Conservation (phyloP, 2,329 filamentous ascomycete species). For the Pyricularia grisea region DNA sequence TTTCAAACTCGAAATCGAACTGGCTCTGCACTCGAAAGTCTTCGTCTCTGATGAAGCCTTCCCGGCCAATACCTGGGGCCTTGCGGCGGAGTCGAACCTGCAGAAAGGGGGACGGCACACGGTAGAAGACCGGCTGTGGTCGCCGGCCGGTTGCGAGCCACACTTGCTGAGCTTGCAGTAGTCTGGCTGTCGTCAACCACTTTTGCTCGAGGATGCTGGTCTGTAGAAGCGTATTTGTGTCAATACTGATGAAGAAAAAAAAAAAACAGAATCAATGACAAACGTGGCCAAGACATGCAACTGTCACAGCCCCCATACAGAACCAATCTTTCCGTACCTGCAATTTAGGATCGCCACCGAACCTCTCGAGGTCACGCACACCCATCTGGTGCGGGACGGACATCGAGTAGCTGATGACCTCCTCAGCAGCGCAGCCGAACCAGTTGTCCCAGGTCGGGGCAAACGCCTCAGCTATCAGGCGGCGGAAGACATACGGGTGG, state of each 20-base stretch:
- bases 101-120: not conserved
- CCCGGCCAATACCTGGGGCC: not conserved
- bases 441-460: slow-evolving; percentile 27
- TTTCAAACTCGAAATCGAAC: not conserved
- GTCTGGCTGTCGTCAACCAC: slow-evolving; percentile 9
- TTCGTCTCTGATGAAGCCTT: not conserved
- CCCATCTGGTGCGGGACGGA: not conserved
- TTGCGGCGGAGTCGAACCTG: not conserved
- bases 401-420: slow-evolving; percentile 8
- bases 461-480: slow-evolving; percentile 27
- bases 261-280: no score
- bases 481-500: slow-evolving; percentile 18
- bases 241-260: not conserved
- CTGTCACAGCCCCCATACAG: no score
- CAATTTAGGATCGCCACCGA: slow-evolving; percentile 28
- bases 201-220: slow-evolving; percentile 6
- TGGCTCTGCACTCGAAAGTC: slow-evolving; percentile 2
- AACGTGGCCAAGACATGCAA: no score
- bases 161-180: slow-evolving; percentile 11
- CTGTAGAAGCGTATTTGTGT: not conserved
- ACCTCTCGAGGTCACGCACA: slow-evolving; percentile 7
- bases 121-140: not conserved
- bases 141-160: slow-evolving; percentile 4
- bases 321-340: slow-evolving; percentile 24
- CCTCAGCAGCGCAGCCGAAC: slow-evolving; percentile 15